Evolutionary conservation across 1,284 basidiomycete genomes (phyloP), one percentile per base, ranked within the genome.

Genomic region (Bondarzewia mesenterica): DNA sequence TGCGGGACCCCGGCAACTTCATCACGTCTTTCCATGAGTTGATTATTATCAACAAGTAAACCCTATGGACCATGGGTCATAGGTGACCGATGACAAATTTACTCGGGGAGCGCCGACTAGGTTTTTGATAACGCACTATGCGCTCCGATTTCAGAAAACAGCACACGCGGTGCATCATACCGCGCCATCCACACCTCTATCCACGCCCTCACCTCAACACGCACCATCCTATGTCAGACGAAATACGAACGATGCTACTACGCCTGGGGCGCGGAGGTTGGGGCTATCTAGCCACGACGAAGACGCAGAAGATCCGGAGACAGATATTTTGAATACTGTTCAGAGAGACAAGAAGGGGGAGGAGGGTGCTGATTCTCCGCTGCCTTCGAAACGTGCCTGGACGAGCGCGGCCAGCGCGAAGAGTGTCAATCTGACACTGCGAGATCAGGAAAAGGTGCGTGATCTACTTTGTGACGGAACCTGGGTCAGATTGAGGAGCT

Each of bases 401-500:
- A 66, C 69, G n/a, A 70, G 67, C 32, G 68, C 69, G 21, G 56
- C 63, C 14, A 67, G 68, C 8, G 68, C 71, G 35, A 87, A 86
- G 61, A 79, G 76, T 1, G 76, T 72, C 2, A 81, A 87, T 22
- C 71, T 95, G 56, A 94, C 93, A 0, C 72, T 97, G 14, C 75
- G 92, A 7, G 93, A 96, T 63, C 93, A 97, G 64, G 93, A 96
- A 68, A 93, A 96, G 78, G 93, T 92, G 58, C 50, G 75, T 38
- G 42, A 1, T 10, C n/a, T 32, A n/a, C 12, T 32, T 32, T 4
- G n/a, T 32, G 10, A n/a, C 29, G 29, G 29, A 10, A 7, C n/a
- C 12, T n/a, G 50, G 74, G 69, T 3, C 82, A 85, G 52, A 77
- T 85, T 1, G 84, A 87, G 52, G 85, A 89, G 57, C 67, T 89